Percentiles rank a stretch among this genome's conserved stretches.
Conservation (phyloP, 2,329 filamentous ascomycete species). For the Colletotrichum tropicicola region DNA sequence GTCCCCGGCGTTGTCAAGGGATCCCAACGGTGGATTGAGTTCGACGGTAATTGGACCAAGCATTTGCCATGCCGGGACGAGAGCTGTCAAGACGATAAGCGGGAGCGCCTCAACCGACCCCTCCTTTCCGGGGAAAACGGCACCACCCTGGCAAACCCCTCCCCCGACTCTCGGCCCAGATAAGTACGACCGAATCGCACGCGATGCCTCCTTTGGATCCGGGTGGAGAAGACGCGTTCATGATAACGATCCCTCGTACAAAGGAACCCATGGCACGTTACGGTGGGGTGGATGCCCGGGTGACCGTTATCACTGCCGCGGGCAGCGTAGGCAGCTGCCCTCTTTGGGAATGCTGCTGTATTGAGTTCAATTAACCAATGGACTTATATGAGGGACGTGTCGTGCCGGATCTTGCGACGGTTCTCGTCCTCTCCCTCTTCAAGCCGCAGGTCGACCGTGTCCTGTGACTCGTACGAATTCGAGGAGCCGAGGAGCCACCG, state of each 20-base stretch:
- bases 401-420: background rate
- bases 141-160: background rate
- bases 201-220: background rate
- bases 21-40: slow-evolving; percentile 4
- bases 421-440: background rate
- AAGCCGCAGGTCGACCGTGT: background rate
- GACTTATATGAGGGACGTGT: background rate
- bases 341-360: background rate
- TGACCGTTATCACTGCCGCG: background rate
- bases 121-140: slow-evolving; percentile 18
- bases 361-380: background rate
- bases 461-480: background rate
- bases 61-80: slow-evolving; percentile 29
- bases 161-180: background rate
- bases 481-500: background rate
- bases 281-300: background rate
- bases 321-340: background rate
- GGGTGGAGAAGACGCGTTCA: background rate
- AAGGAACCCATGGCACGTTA: slow-evolving; percentile 18
- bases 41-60: slow-evolving; percentile 10
- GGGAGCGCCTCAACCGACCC: background rate
- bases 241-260: slow-evolving; percentile 11
- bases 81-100: slow-evolving; percentile 26
- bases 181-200: background rate
- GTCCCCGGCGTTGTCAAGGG: slow-evolving; percentile 5